Percentiles rank a stretch among this genome's conserved stretches.
Evolutionary conservation across 2,329 filamentous ascomycete genomes (phyloP).

Genomic region (Ophiocordyceps polyrhachis-furcata): DNA sequence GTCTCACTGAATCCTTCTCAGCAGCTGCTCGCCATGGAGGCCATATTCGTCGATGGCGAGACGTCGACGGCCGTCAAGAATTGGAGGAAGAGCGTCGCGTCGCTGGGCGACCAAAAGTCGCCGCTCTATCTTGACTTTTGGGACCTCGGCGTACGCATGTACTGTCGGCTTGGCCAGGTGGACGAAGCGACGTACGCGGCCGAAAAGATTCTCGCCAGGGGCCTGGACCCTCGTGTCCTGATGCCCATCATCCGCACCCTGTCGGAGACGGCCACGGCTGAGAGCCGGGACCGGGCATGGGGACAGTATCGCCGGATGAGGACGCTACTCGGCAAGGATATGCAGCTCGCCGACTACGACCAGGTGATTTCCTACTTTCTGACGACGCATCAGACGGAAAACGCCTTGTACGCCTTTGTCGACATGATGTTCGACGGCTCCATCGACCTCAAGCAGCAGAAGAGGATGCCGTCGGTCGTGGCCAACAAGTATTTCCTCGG

Average conservation of each 20-base stretch:
- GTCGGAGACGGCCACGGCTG: conserved; percentile 30
- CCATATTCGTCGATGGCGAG: conserved; percentile 44
- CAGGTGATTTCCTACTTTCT: conserved; percentile 53
- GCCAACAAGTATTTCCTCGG: conserved; percentile 68
- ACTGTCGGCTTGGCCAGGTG: conserved; percentile 36
- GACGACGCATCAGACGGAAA: conserved; percentile 40
- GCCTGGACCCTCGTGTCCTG: conserved; percentile 35
- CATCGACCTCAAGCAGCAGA: conserved; percentile 26
- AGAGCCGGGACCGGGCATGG: conserved; percentile 40
- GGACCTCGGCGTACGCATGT: conserved; percentile 48
- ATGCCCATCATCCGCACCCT: conserved; percentile 53
- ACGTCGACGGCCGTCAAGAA: conserved; percentile 39
- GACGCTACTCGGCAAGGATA: conserved; percentile 34
- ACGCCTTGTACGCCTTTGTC: conserved; percentile 60
- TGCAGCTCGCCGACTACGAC: conserved; percentile 62
- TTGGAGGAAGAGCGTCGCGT: conserved; percentile 39
- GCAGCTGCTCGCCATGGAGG: conserved; percentile 48
- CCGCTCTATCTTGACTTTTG: conserved; percentile 35
- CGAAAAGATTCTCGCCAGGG: conserved; percentile 30
- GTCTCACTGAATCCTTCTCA: conserved; percentile 35
- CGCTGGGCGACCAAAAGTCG: conserved; percentile 26
- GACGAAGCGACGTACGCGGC: conserved; percentile 38
- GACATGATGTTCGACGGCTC: conserved; percentile 65
- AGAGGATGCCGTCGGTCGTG: conserved; percentile 27
- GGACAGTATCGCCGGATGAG: conserved; percentile 46